Base-by-base conservation (phyloP, 1,139 yeast genomes). In the Hemisphaericaspora subhashii region DNA sequence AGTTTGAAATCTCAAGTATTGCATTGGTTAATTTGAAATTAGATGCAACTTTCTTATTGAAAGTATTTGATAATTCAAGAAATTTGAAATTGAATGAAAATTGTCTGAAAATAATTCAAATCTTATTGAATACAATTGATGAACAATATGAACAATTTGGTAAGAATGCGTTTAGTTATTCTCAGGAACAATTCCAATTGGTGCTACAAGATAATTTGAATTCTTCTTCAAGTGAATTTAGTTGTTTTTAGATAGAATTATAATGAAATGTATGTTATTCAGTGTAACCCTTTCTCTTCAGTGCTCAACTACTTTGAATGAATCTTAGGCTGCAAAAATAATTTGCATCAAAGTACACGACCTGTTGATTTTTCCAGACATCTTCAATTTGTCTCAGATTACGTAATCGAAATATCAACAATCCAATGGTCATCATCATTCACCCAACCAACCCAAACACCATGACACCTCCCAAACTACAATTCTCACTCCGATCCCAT, bases 31-130 rank as follows among this genome's bases (percentile, higher is more conserved):
- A 66, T 40, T 58, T 68, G 44, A 64, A 62, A 44, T 54, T 71
- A 32, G 74, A 70, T 45, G 57, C 62, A 14, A 63, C 65, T 42
- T 72, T 70, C 40, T 64, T 71, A 41, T 61, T 62, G 45, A 71
- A 67, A 41, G 60, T 71, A 0, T 72, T 72, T 45, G 76, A 71
- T 39, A 53, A 59, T 5, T 66, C 74, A 4, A 53, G 56, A 21
- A 46, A 61, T 2, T 58, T 70, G 38, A 58, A 58, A 39, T 58
- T 72, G 36, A 67, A 68, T 40, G 74, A 69, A 31, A 55, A 58
- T 36, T 58, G 66, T 14, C 59, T 64, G 51, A 67, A 64, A 35
- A 51, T 66, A 18, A 62, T 68, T 31, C 67, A 68, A 23, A 52
- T 68, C 4, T 51, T 66, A 15, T 50, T 68, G 37, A 60, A 62